These are phyloP conservation scores for Epichloe scottii DNA, from an alignment of 2,329 filamentous ascomycete genomes.

Conservation along the genomic window DNA sequence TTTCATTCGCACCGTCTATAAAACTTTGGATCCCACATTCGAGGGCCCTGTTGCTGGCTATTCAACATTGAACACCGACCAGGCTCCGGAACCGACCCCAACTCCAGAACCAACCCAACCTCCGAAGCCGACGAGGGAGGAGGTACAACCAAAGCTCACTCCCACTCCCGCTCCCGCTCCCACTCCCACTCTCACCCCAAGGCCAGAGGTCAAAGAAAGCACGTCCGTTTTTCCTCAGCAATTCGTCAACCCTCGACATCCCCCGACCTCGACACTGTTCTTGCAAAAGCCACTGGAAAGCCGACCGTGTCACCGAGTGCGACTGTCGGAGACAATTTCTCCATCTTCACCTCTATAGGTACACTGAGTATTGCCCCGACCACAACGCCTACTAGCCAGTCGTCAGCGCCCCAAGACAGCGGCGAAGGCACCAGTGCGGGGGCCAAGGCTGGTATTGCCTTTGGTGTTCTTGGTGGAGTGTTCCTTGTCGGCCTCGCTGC, in stretches of 20 bases:
- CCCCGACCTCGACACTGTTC: slow-evolving; percentile 13
- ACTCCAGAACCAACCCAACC: background rate
- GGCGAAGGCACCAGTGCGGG: slow-evolving; percentile 20
- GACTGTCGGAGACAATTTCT: slow-evolving; percentile 4
- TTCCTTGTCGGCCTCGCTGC: slow-evolving; percentile 53
- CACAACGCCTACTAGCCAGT: slow-evolving; percentile 9
- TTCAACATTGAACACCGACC: slow-evolving; percentile 19
- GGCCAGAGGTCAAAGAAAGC: slow-evolving; percentile 6
- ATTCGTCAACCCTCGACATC: slow-evolving; percentile 15
- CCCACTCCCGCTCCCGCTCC: slow-evolving; percentile 3
- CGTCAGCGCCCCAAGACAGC: background rate
- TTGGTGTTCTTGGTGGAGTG: slow-evolving; percentile 64
- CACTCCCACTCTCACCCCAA: background rate
- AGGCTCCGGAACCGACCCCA: slow-evolving; percentile 5
- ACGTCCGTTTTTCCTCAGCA: slow-evolving; percentile 11
- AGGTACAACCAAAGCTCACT: slow-evolving; percentile 1
- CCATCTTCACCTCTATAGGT: slow-evolving; percentile 6
- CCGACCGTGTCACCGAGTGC: slow-evolving; percentile 7
- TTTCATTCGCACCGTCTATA: slow-evolving; percentile 26
- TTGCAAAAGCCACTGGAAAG: slow-evolving; percentile 19
- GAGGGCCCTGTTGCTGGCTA: slow-evolving; percentile 30
- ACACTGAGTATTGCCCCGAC: slow-evolving; percentile 12
- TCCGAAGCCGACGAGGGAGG: background rate
- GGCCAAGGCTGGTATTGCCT: slow-evolving; percentile 68
- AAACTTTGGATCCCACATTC: slow-evolving; percentile 29